Evolutionary conservation across 2,329 filamentous ascomycete genomes (phyloP), one percentile per base, ranked within the genome.

Genomic region (Cryphonectria carpinicola): DNA sequence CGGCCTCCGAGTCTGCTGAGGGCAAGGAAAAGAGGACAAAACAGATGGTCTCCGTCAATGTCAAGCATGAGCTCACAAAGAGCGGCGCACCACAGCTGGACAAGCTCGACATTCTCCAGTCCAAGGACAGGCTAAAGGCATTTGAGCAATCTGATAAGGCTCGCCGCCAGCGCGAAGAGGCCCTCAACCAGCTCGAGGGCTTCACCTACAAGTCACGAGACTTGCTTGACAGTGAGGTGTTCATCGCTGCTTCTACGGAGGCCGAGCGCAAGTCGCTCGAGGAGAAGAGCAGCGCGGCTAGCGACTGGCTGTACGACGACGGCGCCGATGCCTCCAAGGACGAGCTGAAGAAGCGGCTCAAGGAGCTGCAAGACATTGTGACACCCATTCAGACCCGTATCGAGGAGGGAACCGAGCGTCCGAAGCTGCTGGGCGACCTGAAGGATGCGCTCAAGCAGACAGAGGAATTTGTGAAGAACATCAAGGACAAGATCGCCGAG

Each of bases 251-350:
- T 4, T 92, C 94, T 43, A 95, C 92, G 13, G 83, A 89, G 4
- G 86, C 88, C 28, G 88, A 94, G 77, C 88, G 93, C 63, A 80
- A 85, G 8, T 81, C 83, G n/a, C 86, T 98, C 17, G 87, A 92
- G 75, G 84, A 89, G 72, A 90, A 90, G 77, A 86, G 93, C 54
- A 86, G 88, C 72, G 88, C 89, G 65, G 87, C 90, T 32, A 92
- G 93, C 76, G 94, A 97, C 14, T 99, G 96, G 95, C 89, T 99
- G 71, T 96, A 97, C 79, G 93, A 89, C 22, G 94, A 95, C 63
- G 94, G 95, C 69, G 86, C 88, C 22, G 90, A 94, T 65, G 95
- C 96, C 5, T 85, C 88, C 49, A 90, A 90, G 70, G 89, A 93
- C 3, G 89, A 91, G 64, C 87, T 99, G 76, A 93, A 91, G 79